A percentile compares a stretch with the other conserved stretches of the same genome.
Evolutionary conservation across 768 basidiomycete genomes (phyloP).

Genomic region (Aureoboletus auriporus): DNA sequence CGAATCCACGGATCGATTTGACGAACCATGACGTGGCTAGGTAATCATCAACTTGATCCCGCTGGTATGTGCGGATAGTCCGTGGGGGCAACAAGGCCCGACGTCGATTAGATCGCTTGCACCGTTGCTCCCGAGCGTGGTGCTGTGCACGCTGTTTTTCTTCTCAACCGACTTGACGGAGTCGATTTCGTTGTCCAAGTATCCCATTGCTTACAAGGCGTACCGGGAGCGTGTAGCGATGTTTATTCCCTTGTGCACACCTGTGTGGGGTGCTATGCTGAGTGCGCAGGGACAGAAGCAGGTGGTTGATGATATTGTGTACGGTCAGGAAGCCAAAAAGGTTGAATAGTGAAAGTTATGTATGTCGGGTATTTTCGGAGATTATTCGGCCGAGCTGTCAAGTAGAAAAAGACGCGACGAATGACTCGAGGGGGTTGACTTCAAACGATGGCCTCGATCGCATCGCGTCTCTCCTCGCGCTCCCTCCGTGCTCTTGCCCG

Average conservation of each 20-base stretch:
- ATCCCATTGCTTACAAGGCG: constrained; percentile 60
- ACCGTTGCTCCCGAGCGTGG: constrained; percentile 51
- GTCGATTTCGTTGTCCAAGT: constrained; percentile 71
- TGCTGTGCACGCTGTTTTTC: constrained; percentile 68
- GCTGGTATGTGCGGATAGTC: constrained; percentile 41
- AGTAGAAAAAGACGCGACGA: constrained; percentile 9
- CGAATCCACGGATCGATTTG: background rate
- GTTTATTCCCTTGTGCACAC: constrained; percentile 56
- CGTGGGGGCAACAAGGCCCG: constrained; percentile 20
- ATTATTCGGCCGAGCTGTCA: constrained; percentile 10
- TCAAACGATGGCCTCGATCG: constrained; percentile 56
- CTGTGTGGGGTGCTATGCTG: constrained; percentile 41
- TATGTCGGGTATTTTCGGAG: constrained; percentile 18
- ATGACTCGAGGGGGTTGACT: background rate
- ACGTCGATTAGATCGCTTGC: constrained; percentile 26
- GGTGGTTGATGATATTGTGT: constrained; percentile 41
- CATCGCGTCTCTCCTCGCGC: constrained; percentile 57
- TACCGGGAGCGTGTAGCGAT: constrained; percentile 80
- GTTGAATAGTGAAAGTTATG: constrained; percentile 18
- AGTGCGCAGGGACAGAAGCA: constrained; percentile 34
- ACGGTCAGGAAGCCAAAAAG: constrained; percentile 32
- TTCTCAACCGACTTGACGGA: constrained; percentile 80
- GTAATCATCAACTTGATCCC: constrained; percentile 68
- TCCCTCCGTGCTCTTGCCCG: constrained; percentile 63
- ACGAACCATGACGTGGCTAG: constrained; percentile 32